phyloP scores from a whole-genome alignment of 2,329 filamentous ascomycete genomes.

The Paecilomyces fulvus region DNA sequence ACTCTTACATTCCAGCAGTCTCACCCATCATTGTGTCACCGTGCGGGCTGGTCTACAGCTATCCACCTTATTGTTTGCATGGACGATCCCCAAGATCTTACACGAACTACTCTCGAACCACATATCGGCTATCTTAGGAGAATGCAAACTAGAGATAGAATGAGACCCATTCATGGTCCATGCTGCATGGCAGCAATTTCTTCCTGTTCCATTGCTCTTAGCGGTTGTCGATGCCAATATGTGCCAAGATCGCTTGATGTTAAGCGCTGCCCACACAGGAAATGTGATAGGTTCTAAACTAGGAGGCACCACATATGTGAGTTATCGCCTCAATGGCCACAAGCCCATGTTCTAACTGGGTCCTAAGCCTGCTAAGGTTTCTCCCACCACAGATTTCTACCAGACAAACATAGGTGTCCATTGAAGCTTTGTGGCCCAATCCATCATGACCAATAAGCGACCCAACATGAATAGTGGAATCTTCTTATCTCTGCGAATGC shows the following conservation, averaged over 20 bases:
- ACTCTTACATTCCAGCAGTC: neutral
- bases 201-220: neutral
- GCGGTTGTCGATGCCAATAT: neutral
- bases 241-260: neutral
- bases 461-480: neutral
- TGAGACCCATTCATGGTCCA: neutral
- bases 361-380: neutral
- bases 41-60: neutral
- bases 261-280: neutral
- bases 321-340: neutral
- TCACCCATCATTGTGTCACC: neutral
- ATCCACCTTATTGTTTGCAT: neutral
- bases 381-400: neutral
- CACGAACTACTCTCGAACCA: neutral
- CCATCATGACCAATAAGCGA: neutral
- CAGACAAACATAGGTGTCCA: neutral
- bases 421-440: constrained; percentile 11
- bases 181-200: neutral
- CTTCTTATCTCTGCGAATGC: neutral
- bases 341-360: neutral
- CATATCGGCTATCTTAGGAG: neutral
- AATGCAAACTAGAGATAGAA: neutral
- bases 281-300: neutral
- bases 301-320: neutral
- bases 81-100: neutral